Evolutionary conservation across 192 early-diverging fungal genomes (phyloP).

Genomic region (Backusella australiensis): DNA sequence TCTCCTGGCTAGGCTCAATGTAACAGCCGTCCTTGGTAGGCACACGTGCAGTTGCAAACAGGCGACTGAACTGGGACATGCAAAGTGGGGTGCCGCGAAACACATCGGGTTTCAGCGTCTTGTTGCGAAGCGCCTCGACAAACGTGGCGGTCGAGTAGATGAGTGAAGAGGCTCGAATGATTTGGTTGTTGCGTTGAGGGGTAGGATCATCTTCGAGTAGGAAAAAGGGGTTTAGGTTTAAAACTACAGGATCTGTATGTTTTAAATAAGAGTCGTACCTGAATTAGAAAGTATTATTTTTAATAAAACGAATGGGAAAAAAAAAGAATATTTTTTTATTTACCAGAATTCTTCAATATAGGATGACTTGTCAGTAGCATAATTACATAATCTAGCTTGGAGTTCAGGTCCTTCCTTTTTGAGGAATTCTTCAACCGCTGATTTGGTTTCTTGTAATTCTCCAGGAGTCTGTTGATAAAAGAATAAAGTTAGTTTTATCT

Average conservation of each 20-base stretch:
- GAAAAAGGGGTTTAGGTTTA: slow-evolving; percentile 50
- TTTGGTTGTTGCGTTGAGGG: slow-evolving; percentile 53
- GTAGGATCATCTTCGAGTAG: slow-evolving; percentile 46
- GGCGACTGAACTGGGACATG: slow-evolving; percentile 76
- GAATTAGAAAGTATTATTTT: background rate
- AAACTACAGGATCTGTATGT: slow-evolving; percentile 41
- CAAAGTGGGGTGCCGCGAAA: slow-evolving; percentile 61
- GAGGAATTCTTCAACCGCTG: slow-evolving; percentile 35
- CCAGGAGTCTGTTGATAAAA: slow-evolving; percentile 36
- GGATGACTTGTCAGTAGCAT: slow-evolving; percentile 45
- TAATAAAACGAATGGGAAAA: background rate
- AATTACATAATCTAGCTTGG: slow-evolving; percentile 51
- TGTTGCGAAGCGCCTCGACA: slow-evolving; percentile 57
- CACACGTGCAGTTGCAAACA: slow-evolving; percentile 78
- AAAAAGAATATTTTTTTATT: background rate
- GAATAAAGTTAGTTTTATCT: slow-evolving; percentile 47
- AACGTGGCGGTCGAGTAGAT: slow-evolving; percentile 61
- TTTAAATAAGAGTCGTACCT: slow-evolving; percentile 44
- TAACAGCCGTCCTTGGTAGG: slow-evolving; percentile 49
- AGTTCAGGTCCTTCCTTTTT: slow-evolving; percentile 52
- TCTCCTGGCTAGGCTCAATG: slow-evolving; percentile 16
- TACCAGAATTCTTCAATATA: slow-evolving; percentile 52
- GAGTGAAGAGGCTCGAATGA: slow-evolving; percentile 71
- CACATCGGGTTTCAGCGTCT: slow-evolving; percentile 58
- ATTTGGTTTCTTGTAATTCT: slow-evolving; percentile 34